Percentiles rank a stretch among this genome's conserved stretches.
These are phyloP conservation scores for Pythium brachiatum DNA, from an alignment of 352 stramenopile species.

Conservation along the genomic window DNA sequence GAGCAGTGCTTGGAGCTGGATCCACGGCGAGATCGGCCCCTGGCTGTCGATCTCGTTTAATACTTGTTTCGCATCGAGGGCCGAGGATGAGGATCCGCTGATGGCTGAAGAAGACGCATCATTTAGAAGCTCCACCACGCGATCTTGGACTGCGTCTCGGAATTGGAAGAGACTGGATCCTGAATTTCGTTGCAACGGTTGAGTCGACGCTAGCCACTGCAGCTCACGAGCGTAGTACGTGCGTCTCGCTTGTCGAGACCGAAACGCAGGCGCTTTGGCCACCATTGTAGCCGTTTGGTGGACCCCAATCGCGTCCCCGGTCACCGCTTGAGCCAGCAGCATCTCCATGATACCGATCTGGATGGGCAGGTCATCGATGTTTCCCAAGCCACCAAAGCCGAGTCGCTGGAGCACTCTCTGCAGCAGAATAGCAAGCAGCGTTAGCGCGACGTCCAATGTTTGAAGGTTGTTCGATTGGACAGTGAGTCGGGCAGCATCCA, in stretches of 20 bases:
- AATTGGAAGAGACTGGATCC: not conserved
- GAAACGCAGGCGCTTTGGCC: constrained; percentile 27
- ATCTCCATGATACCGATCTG: constrained; percentile 27
- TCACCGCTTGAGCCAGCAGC: constrained; percentile 19
- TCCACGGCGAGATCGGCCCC: not conserved
- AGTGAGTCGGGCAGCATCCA: not conserved
- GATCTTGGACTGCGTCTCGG: not conserved
- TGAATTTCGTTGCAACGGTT: not conserved
- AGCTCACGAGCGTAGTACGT: constrained; percentile 22
- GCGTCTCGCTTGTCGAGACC: constrained; percentile 7
- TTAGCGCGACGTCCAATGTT: constrained; percentile 32
- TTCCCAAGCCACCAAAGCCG: not conserved
- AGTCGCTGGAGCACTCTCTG: constrained; percentile 28
- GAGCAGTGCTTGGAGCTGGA: not conserved
- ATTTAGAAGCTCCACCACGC: not conserved
- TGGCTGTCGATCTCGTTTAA: not conserved
- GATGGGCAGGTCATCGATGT: constrained; percentile 8
- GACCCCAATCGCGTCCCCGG: not conserved
- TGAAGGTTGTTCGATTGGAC: not conserved
- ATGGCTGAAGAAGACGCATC: not conserved
- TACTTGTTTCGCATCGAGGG: not conserved
- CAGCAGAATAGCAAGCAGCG: constrained; percentile 32
- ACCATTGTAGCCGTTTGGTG: constrained; percentile 23
- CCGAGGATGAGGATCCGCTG: not conserved
- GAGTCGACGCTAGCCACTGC: not conserved